A percentile compares a stretch with the other conserved stretches of the same genome.
These are phyloP conservation scores for Cicer pinnatifidum DNA, from an alignment of 306 rosid species.

Conservation along the genomic window DNA sequence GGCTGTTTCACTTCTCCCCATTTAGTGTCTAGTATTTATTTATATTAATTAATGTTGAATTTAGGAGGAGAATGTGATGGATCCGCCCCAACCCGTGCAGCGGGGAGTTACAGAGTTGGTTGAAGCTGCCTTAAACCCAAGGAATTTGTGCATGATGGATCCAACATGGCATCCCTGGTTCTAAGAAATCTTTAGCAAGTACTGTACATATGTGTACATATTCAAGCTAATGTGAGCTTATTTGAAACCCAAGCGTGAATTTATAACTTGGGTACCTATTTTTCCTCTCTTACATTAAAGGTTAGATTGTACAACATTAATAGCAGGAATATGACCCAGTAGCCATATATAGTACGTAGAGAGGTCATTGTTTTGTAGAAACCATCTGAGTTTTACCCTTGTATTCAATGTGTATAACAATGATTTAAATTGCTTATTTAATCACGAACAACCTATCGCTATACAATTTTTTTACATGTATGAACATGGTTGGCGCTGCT, in stretches of 20 bases:
- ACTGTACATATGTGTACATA: conserved; percentile 42
- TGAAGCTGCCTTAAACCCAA: conserved; percentile 90
- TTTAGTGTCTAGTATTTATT: conserved; percentile 21
- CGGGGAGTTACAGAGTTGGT: conserved; percentile 93
- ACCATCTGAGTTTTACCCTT: background rate
- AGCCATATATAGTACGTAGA: conserved; percentile 4
- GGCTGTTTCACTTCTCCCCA: conserved; percentile 22
- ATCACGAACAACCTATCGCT: background rate
- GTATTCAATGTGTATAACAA: background rate
- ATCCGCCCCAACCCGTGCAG: conserved; percentile 90
- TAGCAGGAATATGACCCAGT: conserved; percentile 4
- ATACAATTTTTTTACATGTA: too few relatives aligned
- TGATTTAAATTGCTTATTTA: background rate
- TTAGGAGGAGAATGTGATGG: conserved; percentile 92
- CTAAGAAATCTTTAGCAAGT: conserved; percentile 42
- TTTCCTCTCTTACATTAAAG: background rate
- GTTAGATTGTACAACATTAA: conserved; percentile 27
- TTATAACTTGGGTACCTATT: background rate
- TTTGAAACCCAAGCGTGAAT: conserved; percentile 34
- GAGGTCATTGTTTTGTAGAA: conserved; percentile 32
- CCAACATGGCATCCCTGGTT: conserved; percentile 99
- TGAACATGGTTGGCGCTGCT: background rate
- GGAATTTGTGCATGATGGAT: conserved; percentile 99
- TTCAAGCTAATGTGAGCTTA: conserved; percentile 8
- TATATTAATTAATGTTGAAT: conserved; percentile 1